Base-by-base conservation (phyloP, 306 rosid genomes). In the Senna tora region DNA sequence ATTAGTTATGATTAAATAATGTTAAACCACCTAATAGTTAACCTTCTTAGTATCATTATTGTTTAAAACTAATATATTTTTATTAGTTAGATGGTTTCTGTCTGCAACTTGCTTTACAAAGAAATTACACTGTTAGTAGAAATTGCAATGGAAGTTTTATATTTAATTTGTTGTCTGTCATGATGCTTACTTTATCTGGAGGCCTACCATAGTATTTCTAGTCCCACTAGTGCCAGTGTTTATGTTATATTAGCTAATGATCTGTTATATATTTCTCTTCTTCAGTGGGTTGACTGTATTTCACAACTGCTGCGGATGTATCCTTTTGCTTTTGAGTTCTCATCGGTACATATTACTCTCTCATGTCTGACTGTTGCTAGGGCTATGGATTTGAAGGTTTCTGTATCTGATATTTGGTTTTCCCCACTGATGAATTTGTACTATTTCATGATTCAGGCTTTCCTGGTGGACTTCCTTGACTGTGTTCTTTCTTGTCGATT, bases 261-360 rank as follows among this genome's bases (percentile, higher is more conserved):
- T 50, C 75, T 76, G 42, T 61, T 65, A 12, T 74, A 8, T 82
- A 62, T 85, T 54, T 81, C n/a, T 17, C 67, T 50, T 47, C 19
- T 59, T 85, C 91, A 94, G 99, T 94, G 99, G 99, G 77, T 89
- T 81, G 99, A 94, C 78, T 94, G 99, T 65, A 89, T 91, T 78
- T 85, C 99, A 49, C 99, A 94, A 84, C 71, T 94, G 76, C 34
- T 89, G 84, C 95, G 97, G 82, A 91, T 91, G 90, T 94, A 94
- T 85, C 99, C 99, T 47, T 86, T 72, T 73, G 96, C 99, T 64
- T 94, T 94, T 78, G 93, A 94, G 84, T 94, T 94, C 77, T 91
- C 99, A 74, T 83, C 91, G 75, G 99, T 91, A 89, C 54, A 89
- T 64, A 71, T 62, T 71, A 69, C 46, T 73, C 77, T 72, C 55